These are phyloP conservation scores for Colletotrichum sp. DNA, from an alignment of 2,329 filamentous ascomycete genomes.

Conservation along the genomic window DNA sequence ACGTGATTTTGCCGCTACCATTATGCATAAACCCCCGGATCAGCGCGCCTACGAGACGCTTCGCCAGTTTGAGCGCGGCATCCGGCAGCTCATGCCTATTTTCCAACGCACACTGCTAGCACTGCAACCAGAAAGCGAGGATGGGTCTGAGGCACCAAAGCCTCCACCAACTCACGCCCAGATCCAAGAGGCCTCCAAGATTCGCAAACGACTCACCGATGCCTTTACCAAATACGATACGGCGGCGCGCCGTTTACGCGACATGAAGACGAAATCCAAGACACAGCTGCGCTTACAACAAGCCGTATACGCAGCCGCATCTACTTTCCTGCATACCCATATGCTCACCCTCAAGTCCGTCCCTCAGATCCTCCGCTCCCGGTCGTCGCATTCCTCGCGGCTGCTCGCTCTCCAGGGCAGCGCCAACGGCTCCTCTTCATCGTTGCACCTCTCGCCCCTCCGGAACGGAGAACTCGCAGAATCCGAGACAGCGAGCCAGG, in stretches of 20 bases:
- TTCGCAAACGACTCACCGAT: slow-evolving; percentile 87
- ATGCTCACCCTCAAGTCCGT: slow-evolving; percentile 86
- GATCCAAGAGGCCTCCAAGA: slow-evolving; percentile 84
- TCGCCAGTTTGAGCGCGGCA: slow-evolving; percentile 86
- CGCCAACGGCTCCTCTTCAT: slow-evolving; percentile 38
- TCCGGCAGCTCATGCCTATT: slow-evolving; percentile 78
- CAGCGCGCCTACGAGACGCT: slow-evolving; percentile 84
- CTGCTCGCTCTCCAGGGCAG: slow-evolving; percentile 34
- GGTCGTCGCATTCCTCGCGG: slow-evolving; percentile 35
- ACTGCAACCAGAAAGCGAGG: slow-evolving; percentile 63
- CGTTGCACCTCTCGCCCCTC: slow-evolving; percentile 41
- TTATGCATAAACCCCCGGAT: slow-evolving; percentile 72
- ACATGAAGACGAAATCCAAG: slow-evolving; percentile 74
- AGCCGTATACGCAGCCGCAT: slow-evolving; percentile 82
- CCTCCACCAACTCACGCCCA: slow-evolving; percentile 65
- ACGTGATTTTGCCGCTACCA: slow-evolving; percentile 77
- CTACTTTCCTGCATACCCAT: slow-evolving; percentile 83
- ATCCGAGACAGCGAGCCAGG: slow-evolving; percentile 54
- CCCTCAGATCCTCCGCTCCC: slow-evolving; percentile 65
- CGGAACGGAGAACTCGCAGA: slow-evolving; percentile 53
- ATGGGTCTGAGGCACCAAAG: slow-evolving; percentile 31
- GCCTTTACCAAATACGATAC: slow-evolving; percentile 87
- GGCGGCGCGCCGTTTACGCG: slow-evolving; percentile 80
- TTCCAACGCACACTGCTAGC: slow-evolving; percentile 80
- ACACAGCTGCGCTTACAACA: slow-evolving; percentile 79